Evolutionary conservation across 495 filamentous ascomycete species (phyloP).

Genomic region (Tuber melanosporum): DNA sequence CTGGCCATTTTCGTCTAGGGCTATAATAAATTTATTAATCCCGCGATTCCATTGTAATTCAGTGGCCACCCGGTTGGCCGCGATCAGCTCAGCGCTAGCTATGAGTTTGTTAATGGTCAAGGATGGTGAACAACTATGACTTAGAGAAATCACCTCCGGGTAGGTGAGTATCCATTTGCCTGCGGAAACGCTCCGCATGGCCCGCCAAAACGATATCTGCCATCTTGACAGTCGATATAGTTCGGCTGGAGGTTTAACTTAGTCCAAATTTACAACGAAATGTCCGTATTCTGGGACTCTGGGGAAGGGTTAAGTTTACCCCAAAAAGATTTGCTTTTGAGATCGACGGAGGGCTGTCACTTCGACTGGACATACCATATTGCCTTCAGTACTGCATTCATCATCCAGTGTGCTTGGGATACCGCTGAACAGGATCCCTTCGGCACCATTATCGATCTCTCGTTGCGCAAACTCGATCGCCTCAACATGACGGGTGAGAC

Average conservation of each 20-base stretch:
- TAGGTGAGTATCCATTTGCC: background rate
- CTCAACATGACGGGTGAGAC: background rate
- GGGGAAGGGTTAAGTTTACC: background rate
- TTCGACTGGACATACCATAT: background rate
- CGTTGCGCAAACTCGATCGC: background rate
- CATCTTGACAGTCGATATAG: background rate
- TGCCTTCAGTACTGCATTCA: background rate
- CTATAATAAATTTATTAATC: background rate
- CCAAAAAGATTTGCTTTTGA: slow-evolving; percentile 1
- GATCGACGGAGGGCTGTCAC: background rate
- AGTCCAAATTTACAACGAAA: background rate
- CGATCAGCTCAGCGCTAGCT: background rate
- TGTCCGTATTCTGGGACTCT: background rate
- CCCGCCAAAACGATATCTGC: background rate
- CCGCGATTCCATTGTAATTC: background rate
- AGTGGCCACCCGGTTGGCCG: too few species aligned
- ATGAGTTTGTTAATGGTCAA: background rate
- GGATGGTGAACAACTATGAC: background rate
- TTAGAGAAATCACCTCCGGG: background rate
- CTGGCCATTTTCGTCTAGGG: background rate
- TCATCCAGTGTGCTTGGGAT: background rate
- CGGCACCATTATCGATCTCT: background rate
- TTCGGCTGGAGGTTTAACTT: background rate
- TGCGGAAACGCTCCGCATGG: background rate
- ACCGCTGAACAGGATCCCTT: background rate